phyloP scores from a whole-genome alignment of 1,284 basidiomycete genomes.

The Cystobasidium sp. region DNA sequence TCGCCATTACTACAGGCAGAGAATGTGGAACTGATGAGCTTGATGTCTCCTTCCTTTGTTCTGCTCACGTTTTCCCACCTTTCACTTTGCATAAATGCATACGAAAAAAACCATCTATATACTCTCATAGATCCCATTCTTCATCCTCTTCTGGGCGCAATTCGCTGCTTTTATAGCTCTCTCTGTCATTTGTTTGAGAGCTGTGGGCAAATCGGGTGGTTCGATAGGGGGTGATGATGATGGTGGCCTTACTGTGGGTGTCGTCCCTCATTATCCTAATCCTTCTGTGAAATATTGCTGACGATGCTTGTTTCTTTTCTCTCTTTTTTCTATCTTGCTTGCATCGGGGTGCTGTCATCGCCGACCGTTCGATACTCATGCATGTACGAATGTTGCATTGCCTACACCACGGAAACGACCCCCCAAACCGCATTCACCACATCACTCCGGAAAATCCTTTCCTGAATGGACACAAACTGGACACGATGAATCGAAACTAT shows the following conservation, averaged over 20 bases:
- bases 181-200: constrained; percentile 56
- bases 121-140: constrained; percentile 52
- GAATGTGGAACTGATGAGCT: no score
- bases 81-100: background rate
- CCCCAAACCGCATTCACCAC: no score
- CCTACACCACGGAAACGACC: background rate
- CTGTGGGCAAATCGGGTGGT: constrained; percentile 46
- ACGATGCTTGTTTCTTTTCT: no score
- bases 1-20: no score
- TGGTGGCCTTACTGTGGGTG: constrained; percentile 23
- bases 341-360: no score
- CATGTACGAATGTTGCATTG: background rate
- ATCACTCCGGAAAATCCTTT: no score
- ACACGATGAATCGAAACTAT: no score
- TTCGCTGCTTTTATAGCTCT: constrained; percentile 57
- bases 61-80: background rate
- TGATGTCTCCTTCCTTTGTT: no score
- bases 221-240: constrained; percentile 7
- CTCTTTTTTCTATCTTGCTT: no score
- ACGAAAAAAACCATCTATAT: background rate
- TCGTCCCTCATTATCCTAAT: background rate
- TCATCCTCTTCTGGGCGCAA: constrained; percentile 56
- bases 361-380: background rate
- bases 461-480: no score
- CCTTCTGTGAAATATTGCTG: background rate